Evolutionary conservation across 2,329 filamentous ascomycete genomes (phyloP), one percentile per base, ranked within the genome.

Genomic region (Xylaria sp.): DNA sequence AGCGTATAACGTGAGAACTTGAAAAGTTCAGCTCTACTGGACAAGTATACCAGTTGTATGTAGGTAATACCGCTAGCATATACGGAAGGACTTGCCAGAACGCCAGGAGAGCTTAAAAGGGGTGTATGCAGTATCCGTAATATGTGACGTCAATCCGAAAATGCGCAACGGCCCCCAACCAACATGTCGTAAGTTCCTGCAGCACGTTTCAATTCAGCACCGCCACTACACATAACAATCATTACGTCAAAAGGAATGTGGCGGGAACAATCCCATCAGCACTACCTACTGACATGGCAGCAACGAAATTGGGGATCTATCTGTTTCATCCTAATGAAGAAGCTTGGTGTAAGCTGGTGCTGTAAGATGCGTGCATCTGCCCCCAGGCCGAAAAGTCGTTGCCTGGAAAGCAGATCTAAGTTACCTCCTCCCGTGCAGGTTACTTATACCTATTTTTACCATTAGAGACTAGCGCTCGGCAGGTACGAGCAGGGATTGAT

Each of bases 401-500:
- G 41, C 41, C 41, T 46, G 20, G 15, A 13, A 37, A 37, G 34
- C 10, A 28, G 28, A 44, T 44, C 39, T 15, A 2, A 44, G 12
- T 18, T 28, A 28, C 28, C 28, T 28, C 44, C 8, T n/a, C 20
- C n/a, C 44, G n/a, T 9, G 41, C 15, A 46, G 41, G 41, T 46
- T 9, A 55, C 50, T 18, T 20, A 20, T 12, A 55, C 18, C 18
- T n/a, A n/a, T 6, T 8, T 20, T 39, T 57, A 18, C 54, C 20
- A 2, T 2, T 41, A 23, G 15, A 41, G 20, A 37, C 12, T 61
- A 61, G 58, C 32, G 12, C 6, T 61, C 58, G 58, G 58, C 46
- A 61, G 46, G 46, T 61, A 37, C 20, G 6, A 39, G 46, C 46
- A 61, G 58, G 58, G 34, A 6, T 37, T 37, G 10, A 37, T 37